Conservation (phyloP, 179 eudicot genomes). For the Spinacia oleracea region DNA sequence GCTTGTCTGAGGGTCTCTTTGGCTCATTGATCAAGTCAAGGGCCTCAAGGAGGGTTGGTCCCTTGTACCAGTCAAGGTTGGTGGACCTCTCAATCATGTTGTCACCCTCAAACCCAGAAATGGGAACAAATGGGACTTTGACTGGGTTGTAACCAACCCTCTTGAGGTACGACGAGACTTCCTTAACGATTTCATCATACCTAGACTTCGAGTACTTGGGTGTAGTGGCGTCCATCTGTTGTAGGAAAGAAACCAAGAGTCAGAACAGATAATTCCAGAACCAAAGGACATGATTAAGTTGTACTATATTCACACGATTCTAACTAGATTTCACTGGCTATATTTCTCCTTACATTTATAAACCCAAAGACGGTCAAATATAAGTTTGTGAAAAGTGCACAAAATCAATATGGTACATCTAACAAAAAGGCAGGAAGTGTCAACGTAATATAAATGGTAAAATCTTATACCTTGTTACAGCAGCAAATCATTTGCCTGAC, state of each 20-base stretch:
- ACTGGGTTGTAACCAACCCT: constrained; percentile 49
- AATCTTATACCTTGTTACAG: constrained; percentile 32
- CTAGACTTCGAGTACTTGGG: constrained; percentile 46
- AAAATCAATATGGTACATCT: too few species aligned
- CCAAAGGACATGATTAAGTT: not conserved
- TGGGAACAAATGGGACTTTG: constrained; percentile 37
- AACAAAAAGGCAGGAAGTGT: not conserved
- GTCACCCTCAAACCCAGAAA: constrained; percentile 40
- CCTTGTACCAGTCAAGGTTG: constrained; percentile 50
- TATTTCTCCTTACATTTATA: too few species aligned
- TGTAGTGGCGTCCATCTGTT: constrained; percentile 43
- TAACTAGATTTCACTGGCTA: too few species aligned
- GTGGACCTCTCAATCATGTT: constrained; percentile 45
- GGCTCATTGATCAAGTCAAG: constrained; percentile 39
- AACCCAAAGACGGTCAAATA: too few species aligned
- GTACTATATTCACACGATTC: too few species aligned
- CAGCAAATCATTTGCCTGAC: constrained; percentile 44
- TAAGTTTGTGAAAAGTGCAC: too few species aligned
- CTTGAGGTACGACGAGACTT: constrained; percentile 40
- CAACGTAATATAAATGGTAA: too few species aligned
- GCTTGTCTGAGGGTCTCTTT: constrained; percentile 47
- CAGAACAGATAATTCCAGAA: not conserved
- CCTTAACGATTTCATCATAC: constrained; percentile 43
- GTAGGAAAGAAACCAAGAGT: not conserved
- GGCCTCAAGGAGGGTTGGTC: constrained; percentile 45